Evolutionary conservation across 495 filamentous ascomycete species (phyloP).

Genomic region (Penicillium simplicissimum): DNA sequence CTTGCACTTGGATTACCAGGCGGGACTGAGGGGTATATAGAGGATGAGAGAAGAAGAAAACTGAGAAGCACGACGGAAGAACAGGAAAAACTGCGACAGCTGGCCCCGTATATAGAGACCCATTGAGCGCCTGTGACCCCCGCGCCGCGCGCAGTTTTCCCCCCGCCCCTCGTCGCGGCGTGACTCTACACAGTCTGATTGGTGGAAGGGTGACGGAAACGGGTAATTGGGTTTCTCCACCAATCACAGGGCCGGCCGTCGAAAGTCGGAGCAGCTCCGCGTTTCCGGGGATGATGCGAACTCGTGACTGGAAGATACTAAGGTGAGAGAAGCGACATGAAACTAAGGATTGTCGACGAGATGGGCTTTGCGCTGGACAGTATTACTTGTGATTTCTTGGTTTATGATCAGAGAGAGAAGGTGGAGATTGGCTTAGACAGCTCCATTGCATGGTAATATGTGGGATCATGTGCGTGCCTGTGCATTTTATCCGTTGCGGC

Average conservation of each 20-base stretch:
- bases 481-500: slow-evolving; percentile 1
- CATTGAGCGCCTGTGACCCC: slow-evolving; percentile 18
- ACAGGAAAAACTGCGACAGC: slow-evolving; percentile 17
- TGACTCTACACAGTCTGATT: slow-evolving; percentile 21
- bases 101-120: slow-evolving; percentile 29
- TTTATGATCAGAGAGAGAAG: background rate
- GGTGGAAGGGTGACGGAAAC: slow-evolving; percentile 30
- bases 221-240: slow-evolving; percentile 31
- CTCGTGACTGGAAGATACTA: background rate
- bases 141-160: slow-evolving; percentile 24
- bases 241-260: slow-evolving; percentile 22
- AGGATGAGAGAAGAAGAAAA: background rate
- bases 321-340: background rate
- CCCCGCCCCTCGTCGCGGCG: slow-evolving; percentile 19
- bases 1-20: background rate
- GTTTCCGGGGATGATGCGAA: slow-evolving; percentile 12
- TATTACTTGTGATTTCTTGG: background rate
- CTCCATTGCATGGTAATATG: background rate
- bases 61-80: slow-evolving; percentile 5
- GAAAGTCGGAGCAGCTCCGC: slow-evolving; percentile 33
- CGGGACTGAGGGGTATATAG: background rate
- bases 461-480: background rate
- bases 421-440: background rate
- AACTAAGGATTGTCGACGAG: background rate
- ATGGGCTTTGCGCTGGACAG: background rate